Percentiles rank a stretch among this genome's conserved stretches.
phyloP scores from a whole-genome alignment of 208 protist species.

The Trypanosoma congolense region DNA sequence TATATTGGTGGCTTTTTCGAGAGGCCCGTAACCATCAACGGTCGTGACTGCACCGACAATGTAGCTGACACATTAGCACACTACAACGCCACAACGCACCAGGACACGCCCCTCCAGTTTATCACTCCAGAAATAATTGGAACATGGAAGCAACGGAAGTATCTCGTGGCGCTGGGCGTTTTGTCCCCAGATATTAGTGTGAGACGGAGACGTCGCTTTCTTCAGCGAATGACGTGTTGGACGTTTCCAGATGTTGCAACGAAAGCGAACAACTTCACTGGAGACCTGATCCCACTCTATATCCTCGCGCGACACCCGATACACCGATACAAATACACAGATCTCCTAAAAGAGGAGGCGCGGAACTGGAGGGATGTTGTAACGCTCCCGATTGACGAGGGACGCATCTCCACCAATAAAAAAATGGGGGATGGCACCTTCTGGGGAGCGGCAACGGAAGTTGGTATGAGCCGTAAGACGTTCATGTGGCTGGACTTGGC shows the following conservation, averaged over 20 bases:
- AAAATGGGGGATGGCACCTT: constrained; percentile 1
- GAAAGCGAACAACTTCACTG: constrained; percentile 5
- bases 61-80: neutral
- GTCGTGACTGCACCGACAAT: neutral
- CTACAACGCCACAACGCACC: neutral
- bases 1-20: no score
- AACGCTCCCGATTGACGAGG: constrained; percentile 10
- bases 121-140: neutral
- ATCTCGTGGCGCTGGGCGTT: constrained; percentile 5
- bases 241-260: constrained; percentile 5
- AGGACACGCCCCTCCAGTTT: neutral
- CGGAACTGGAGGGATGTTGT: constrained; percentile 5
- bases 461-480: constrained; percentile 16
- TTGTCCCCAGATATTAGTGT: constrained; percentile 1
- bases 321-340: constrained; percentile 4
- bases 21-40: neutral
- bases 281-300: constrained; percentile 9
- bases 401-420: constrained; percentile 1
- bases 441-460: constrained; percentile 1
- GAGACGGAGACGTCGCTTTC: constrained; percentile 1
- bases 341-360: constrained; percentile 1
- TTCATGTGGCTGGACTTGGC: constrained; percentile 3
- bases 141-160: constrained; percentile 1
- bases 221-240: constrained; percentile 12
- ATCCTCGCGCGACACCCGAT: constrained; percentile 6